Percentiles rank a stretch among this genome's conserved stretches.
Conservation (phyloP, 305 asterid genomes). For the Withania somnifera region DNA sequence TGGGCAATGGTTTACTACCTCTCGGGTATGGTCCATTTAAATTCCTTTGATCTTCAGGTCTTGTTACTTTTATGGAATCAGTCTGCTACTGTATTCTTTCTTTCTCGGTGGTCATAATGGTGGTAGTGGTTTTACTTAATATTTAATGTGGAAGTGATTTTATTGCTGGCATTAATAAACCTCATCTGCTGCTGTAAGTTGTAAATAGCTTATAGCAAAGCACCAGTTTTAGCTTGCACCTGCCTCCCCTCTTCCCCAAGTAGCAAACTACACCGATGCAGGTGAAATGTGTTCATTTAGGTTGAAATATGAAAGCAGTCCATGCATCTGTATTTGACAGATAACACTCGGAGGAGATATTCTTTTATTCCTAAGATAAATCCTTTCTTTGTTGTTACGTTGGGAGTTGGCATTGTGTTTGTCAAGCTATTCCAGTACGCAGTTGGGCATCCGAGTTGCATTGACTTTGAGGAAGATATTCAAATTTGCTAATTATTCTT, state of each 20-base stretch:
- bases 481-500: neutral
- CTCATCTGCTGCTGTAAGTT: neutral
- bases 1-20: slow-evolving; percentile 59
- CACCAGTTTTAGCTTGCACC: neutral
- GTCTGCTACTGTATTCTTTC: neutral
- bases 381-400: neutral
- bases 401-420: neutral
- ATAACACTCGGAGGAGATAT: neutral
- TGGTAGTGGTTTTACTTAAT: neutral
- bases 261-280: neutral
- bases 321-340: neutral
- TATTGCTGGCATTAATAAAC: neutral
- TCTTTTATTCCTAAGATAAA: neutral
- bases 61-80: neutral
- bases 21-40: slow-evolving; percentile 40
- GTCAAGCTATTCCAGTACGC: neutral
- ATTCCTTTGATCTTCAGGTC: neutral
- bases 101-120: neutral
- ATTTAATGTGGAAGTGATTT: neutral
- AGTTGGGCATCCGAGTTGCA: neutral
- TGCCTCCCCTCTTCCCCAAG: neutral
- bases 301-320: neutral
- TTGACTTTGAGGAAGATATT: neutral
- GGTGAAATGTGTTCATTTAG: neutral
- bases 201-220: neutral